phyloP scores from a whole-genome alignment of 108 stramenopile genomes.

The Nitzschia inconspicua region DNA sequence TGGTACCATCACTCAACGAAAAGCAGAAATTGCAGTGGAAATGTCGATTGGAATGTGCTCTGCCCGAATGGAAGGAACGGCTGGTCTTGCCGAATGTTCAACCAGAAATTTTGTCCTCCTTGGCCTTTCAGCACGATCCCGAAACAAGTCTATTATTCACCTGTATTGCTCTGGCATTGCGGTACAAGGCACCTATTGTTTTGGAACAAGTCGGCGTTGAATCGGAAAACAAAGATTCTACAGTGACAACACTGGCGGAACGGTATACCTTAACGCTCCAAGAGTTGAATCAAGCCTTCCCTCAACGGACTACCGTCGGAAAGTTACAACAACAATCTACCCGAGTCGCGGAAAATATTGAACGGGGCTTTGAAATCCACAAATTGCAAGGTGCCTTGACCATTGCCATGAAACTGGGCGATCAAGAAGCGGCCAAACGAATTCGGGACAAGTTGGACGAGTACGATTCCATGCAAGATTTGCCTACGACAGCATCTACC shows the following conservation, averaged over 20 bases:
- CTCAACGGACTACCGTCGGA: slow-evolving; percentile 22
- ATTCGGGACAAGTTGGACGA: slow-evolving; percentile 41
- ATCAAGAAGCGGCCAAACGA: slow-evolving; percentile 28
- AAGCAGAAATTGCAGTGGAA: background rate
- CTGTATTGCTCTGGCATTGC: slow-evolving; percentile 34
- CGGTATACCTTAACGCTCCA: no score
- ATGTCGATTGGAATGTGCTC: slow-evolving; percentile 14
- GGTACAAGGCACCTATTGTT: slow-evolving; percentile 45
- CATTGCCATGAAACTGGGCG: slow-evolving; percentile 40
- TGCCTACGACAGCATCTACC: slow-evolving; percentile 27
- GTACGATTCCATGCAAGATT: slow-evolving; percentile 30
- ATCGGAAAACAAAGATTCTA: no score
- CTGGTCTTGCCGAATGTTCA: slow-evolving; percentile 3
- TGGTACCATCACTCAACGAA: slow-evolving; percentile 1
- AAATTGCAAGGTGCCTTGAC: slow-evolving; percentile 41
- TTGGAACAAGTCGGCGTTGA: no score
- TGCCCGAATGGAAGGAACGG: slow-evolving; percentile 9
- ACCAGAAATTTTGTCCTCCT: slow-evolving; percentile 10
- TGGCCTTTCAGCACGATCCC: slow-evolving; percentile 24
- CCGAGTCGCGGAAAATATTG: slow-evolving; percentile 35
- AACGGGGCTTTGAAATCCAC: slow-evolving; percentile 43
- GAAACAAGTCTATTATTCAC: slow-evolving; percentile 20
- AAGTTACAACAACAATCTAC: slow-evolving; percentile 23
- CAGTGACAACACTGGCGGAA: no score
- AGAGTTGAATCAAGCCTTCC: slow-evolving; percentile 28